Evolutionary conservation across 495 filamentous ascomycete species (phyloP), one percentile per base, ranked within the genome.

Genomic region (Lophiostoma macrostomum): DNA sequence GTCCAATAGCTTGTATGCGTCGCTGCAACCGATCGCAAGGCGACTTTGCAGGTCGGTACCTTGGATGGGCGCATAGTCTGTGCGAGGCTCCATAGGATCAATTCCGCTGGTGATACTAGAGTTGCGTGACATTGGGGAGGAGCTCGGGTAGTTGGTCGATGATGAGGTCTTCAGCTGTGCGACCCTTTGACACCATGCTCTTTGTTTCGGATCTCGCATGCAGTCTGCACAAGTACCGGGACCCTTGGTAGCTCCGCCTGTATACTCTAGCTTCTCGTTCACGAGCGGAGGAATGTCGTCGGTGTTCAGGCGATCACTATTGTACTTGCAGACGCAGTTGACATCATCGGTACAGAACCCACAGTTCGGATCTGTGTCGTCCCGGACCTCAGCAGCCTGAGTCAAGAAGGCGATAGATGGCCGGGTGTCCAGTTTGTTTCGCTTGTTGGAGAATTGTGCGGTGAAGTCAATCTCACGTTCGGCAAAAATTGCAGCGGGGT

Each of bases 391-490:
- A n/a, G n/a, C n/a, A 3, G 55, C 12, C 24, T 55, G 32, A 18
- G 47, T 52, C 24, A 61, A 22, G 40, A 63, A 57, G 18, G 42
- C 22, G 13, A 51, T 56, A 2, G 51, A 63, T 2, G 44, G 38
- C 8, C 49, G 43, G 3, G 29, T 36, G 23, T 57, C 53, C 3
- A 25, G 50, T 12, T 38, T 35, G 18, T 38, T 10, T 22, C 37
- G 29, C 37, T 51, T 55, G 36, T 29, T 31, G 4, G 34, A 35
- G 40, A 48, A 56, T 13, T 47, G 56, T 4, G 43, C 41, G 10
- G 60, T 64, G 60, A 56, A 64, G 34, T 64, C 60, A 24, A 63
- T 63, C 35, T 63, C 60, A 20, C 48, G 53, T n/a, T 61, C 58
- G 16, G 52, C 25, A 23, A 37, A 56, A 13, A 49, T 16, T 6